Evolutionary conservation across 768 basidiomycete genomes (phyloP).

Genomic region (Clavaria fumosa): DNA sequence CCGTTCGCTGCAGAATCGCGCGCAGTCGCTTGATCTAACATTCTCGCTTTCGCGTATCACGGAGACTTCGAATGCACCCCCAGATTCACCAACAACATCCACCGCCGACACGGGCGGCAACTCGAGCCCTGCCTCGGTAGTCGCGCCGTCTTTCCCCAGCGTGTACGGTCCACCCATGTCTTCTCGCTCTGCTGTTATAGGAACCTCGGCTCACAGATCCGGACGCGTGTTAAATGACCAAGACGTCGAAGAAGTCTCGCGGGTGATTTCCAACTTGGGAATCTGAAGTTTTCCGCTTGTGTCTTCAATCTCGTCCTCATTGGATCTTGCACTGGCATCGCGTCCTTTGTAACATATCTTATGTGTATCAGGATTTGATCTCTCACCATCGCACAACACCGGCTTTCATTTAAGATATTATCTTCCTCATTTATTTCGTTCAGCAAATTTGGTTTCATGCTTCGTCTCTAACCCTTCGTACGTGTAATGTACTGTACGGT

Average conservation of each 20-base stretch:
- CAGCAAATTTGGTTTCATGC: too few relatives aligned
- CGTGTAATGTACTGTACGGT: too few relatives aligned
- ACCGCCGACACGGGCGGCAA: conserved; percentile 59
- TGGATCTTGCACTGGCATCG: too few relatives aligned
- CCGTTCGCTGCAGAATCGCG: conserved; percentile 70
- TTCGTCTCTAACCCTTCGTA: too few relatives aligned
- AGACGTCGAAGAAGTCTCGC: conserved; percentile 52
- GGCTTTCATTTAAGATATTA: too few relatives aligned
- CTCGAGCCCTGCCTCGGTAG: conserved; percentile 65
- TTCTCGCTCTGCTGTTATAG: conserved; percentile 27
- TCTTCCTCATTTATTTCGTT: too few relatives aligned
- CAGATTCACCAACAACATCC: conserved; percentile 72
- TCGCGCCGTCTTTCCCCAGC: conserved; percentile 72
- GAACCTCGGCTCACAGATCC: conserved; percentile 28
- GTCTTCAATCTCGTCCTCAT: too few relatives aligned
- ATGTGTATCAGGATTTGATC: too few relatives aligned
- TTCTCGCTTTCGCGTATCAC: conserved; percentile 72
- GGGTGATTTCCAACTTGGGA: conserved; percentile 65
- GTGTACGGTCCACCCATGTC: conserved; percentile 58
- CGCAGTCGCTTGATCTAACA: conserved; percentile 80
- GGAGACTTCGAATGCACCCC: conserved; percentile 47
- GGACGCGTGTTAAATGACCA: conserved; percentile 36
- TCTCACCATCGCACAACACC: too few relatives aligned
- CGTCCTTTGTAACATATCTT: too few relatives aligned
- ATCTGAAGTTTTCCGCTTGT: conserved; percentile 26